Base-by-base conservation (phyloP, 805 yeast genomes). In the Pichia sporocuriosa region DNA sequence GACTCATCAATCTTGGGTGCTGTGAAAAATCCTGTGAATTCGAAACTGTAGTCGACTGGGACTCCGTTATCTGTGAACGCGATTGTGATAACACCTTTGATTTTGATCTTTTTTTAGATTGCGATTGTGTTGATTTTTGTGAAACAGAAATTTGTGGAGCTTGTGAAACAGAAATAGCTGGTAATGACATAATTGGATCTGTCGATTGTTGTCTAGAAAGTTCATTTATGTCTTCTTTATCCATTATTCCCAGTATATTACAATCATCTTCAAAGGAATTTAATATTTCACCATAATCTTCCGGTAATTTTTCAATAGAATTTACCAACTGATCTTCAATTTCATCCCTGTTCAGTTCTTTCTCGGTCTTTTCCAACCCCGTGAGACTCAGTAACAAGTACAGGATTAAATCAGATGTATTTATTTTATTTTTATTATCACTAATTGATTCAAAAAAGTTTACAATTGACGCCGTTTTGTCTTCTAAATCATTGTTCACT, bases 261-360 rank as follows among this genome's bases (percentile, higher is more conserved):
- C 44, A 44, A 38, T 50, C 50, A 12, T 27, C 31, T 16, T 49
- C 47, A 32, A 50, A 50, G 2, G 42, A 29, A 4, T 35, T 29
- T 5, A 49, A 13, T 26, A 50, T 32, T 7, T 35, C 37, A 7
- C 22, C 20, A 20, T 43, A 36, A n/a, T 45, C 43, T 8, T 36
- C 33, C 3, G 41, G 40, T 25, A 49, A 34, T 15, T 25, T 10
- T 9, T n/a, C 24, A 2, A 16, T 6, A 16, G 31, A 12, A 8
- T 23, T n/a, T 24, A 29, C 36, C 6, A 43, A 19, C 12, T 40
- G 41, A 1, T 25, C 21, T 13, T 39, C 41, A 27, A 43, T 17
- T 13, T 24, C 17, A 8, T 26, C 27, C 2, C 20, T 15, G 17
- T 38, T 7, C 2, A 35, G 20, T 24, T 26, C 19, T 20, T 22